phyloP scores from a whole-genome alignment of 345 rosid species.

The Boechera retrofracta region DNA sequence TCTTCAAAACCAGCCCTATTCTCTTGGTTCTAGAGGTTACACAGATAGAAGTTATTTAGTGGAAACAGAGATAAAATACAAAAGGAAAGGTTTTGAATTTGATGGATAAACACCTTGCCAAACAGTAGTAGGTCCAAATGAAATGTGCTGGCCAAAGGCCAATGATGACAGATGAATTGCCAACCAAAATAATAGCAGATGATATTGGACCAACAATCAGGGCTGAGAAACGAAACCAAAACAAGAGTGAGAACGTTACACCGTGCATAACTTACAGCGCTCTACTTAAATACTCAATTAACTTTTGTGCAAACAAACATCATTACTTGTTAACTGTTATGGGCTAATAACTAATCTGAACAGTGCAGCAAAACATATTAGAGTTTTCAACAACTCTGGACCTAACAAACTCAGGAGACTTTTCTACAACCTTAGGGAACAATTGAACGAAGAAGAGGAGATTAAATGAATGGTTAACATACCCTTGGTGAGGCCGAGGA shows the following conservation, averaged over 20 bases:
- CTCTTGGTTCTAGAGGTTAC: slow-evolving; percentile 61
- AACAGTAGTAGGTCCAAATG: slow-evolving; percentile 75
- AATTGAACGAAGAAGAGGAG: not conserved
- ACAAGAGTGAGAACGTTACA: not conserved
- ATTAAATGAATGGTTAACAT: not conserved
- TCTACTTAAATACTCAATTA: not conserved
- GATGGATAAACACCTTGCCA: slow-evolving; percentile 55
- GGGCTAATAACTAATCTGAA: not conserved
- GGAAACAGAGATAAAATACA: not conserved
- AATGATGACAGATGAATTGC: slow-evolving; percentile 63
- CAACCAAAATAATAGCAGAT: slow-evolving; percentile 53
- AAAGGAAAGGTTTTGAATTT: not conserved
- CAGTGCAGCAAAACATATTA: not conserved
- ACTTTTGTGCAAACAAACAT: too few relatives aligned
- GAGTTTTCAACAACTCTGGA: not conserved
- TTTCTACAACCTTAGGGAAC: not conserved
- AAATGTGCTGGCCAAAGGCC: slow-evolving; percentile 91
- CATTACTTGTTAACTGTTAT: not conserved
- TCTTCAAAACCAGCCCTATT: slow-evolving; percentile 73
- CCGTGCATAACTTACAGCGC: not conserved
- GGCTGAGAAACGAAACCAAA: slow-evolving; percentile 46
- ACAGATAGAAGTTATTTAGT: slow-evolving; percentile 1
- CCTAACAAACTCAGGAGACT: not conserved
- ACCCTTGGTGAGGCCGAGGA: slow-evolving; percentile 58
- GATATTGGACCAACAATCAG: slow-evolving; percentile 61